Evolutionary conservation across 1,284 basidiomycete genomes (phyloP), one percentile per base, ranked within the genome.

Genomic region (Trichosporon coremiiforme): DNA sequence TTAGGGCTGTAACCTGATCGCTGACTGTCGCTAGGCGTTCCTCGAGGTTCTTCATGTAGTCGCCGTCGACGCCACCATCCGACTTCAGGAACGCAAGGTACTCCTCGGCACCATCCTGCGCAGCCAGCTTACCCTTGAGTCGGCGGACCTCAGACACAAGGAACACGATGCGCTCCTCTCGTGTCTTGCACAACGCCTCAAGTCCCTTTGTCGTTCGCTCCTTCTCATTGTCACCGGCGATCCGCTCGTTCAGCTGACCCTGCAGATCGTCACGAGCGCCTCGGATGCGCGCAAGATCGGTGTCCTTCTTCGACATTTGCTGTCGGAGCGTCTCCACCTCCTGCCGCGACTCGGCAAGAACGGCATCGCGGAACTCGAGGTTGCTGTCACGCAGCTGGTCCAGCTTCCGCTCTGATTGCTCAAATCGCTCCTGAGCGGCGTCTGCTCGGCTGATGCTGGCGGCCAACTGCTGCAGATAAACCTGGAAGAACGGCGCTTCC

Each of bases 211-310:
- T 79, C 17, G 89, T 89, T n/a, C 87, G 85, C 45, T 75, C 55
- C 79, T 90, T 91, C 67, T 89, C 85, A 57, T 83, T 81, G 50
- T 94, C 91, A 72, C 87, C 88, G 31, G 89, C 87, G 78, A 88
- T 90, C 68, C 90, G 87, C 78, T 95, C 92, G 47, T 86, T 83
- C 45, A 94, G 77, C 76, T 96, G 93, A 1, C 90, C 88, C 15
- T 84, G 83, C 62, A 88, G 85, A 71, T 93, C 91, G 77, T 97
- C 94, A 47, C 94, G 89, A 74, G 90, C 87, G 64, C 91, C 90
- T 31, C 95, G 89, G 38, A 97, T 85, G 62, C 95, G 89, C n/a
- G 87, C 85, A 70, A 90, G 87, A 73, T 97, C 94, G 0, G 85
- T 82, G 76, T 95, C 92, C 66, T 90, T 89, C 78, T 90, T 91